A percentile compares a stretch with the other conserved stretches of the same genome.
Evolutionary conservation across 352 stramenopile genomes (phyloP).

Genomic region (Globisporangium splendens): DNA sequence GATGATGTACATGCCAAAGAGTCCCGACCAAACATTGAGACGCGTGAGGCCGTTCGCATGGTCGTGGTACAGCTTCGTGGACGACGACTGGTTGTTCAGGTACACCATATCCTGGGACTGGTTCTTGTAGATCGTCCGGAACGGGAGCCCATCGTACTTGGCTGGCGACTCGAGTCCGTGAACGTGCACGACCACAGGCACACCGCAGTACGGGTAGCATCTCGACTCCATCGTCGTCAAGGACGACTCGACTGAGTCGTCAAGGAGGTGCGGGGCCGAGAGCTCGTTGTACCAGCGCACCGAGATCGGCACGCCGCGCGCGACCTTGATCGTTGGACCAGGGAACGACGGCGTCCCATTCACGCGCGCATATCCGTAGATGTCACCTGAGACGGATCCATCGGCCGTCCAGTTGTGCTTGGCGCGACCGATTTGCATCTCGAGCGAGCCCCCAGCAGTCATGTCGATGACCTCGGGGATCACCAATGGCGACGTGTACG

Average conservation of each 20-base stretch:
- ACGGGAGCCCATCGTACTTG: slow-evolving; percentile 56
- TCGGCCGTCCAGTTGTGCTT: slow-evolving; percentile 48
- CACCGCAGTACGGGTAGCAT: slow-evolving; percentile 67
- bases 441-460: slow-evolving; percentile 26
- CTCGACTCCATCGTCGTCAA: slow-evolving; percentile 43
- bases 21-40: slow-evolving; percentile 61
- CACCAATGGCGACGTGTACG: slow-evolving; percentile 24
- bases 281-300: slow-evolving; percentile 59
- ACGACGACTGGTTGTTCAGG: slow-evolving; percentile 65
- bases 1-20: slow-evolving; percentile 60
- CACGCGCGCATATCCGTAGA: slow-evolving; percentile 40
- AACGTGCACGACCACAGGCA: slow-evolving; percentile 54
- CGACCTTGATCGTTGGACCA: slow-evolving; percentile 49
- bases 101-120: slow-evolving; percentile 51
- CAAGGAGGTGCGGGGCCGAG: slow-evolving; percentile 39
- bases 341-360: slow-evolving; percentile 42
- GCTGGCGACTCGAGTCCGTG: slow-evolving; percentile 65
- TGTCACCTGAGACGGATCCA: slow-evolving; percentile 31
- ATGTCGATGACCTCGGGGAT: slow-evolving; percentile 41
- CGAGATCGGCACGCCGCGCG: slow-evolving; percentile 32
- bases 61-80: slow-evolving; percentile 74
- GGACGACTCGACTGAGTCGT: slow-evolving; percentile 39
- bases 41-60: slow-evolving; percentile 64
- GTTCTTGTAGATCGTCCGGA: slow-evolving; percentile 63
- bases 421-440: slow-evolving; percentile 36